Evolutionary conservation across 2,329 filamentous ascomycete genomes (phyloP).

Genomic region (Epicoccum nigrum): DNA sequence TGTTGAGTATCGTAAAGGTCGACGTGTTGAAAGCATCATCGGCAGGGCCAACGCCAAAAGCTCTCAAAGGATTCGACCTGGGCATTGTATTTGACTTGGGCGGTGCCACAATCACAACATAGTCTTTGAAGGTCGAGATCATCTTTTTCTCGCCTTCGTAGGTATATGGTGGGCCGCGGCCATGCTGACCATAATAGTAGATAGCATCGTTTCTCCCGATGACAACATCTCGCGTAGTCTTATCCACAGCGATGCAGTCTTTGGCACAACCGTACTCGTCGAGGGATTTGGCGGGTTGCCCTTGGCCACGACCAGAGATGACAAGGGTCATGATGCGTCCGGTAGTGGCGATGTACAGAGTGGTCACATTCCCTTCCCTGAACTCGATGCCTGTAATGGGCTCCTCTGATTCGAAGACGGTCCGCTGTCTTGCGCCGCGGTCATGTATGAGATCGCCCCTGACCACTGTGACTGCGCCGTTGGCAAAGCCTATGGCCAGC

Average conservation of each 20-base stretch:
- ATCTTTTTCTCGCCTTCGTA: slow-evolving; percentile 91
- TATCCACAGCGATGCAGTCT: slow-evolving; percentile 93
- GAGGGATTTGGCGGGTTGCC: slow-evolving; percentile 83
- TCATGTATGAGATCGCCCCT: slow-evolving; percentile 95
- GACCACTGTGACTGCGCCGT: slow-evolving; percentile 91
- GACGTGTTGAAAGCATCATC: slow-evolving; percentile 86
- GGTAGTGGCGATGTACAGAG: slow-evolving; percentile 90
- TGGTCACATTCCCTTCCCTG: slow-evolving; percentile 67
- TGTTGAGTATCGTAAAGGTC: slow-evolving; percentile 89
- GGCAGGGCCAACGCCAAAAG: slow-evolving; percentile 73
- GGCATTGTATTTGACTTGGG: slow-evolving; percentile 63
- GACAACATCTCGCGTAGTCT: slow-evolving; percentile 79
- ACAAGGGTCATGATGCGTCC: slow-evolving; percentile 83
- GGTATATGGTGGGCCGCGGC: slow-evolving; percentile 83
- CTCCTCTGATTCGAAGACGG: slow-evolving; percentile 95
- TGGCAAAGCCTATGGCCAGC: slow-evolving; percentile 92
- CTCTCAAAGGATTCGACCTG: slow-evolving; percentile 67
- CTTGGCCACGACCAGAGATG: slow-evolving; percentile 87
- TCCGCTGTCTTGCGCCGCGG: slow-evolving; percentile 89
- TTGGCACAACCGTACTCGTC: slow-evolving; percentile 90
- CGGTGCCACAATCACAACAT: slow-evolving; percentile 85
- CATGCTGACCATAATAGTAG: slow-evolving; percentile 87
- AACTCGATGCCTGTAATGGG: slow-evolving; percentile 92
- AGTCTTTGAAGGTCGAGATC: slow-evolving; percentile 79
- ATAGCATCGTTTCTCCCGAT: slow-evolving; percentile 95